Percentiles rank a stretch among this genome's conserved stretches.
These are phyloP conservation scores for Flagelloscypha sp. DNA, from an alignment of 768 basidiomycete species.

Conservation along the genomic window DNA sequence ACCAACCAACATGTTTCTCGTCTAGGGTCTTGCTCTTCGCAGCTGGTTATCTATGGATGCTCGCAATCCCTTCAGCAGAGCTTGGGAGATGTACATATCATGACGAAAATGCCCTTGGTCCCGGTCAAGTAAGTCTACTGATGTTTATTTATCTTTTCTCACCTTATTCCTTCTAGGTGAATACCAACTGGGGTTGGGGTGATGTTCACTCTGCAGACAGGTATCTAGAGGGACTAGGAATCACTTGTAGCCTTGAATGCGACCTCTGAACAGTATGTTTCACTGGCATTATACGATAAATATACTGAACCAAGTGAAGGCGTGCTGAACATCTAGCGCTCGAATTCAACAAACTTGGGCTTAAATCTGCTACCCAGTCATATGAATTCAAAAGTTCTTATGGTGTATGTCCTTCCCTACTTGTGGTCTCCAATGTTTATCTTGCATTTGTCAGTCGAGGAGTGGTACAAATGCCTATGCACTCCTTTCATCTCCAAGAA, in stretches of 20 bases:
- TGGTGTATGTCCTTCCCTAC: conserved; percentile 35
- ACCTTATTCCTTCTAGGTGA: conserved; percentile 48
- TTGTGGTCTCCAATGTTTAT: conserved; percentile 1
- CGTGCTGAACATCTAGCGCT: conserved; percentile 51
- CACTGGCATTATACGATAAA: conserved; percentile 1
- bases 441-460: conserved; percentile 26
- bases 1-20: conserved; percentile 2
- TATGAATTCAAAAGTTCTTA: conserved; percentile 50
- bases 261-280: conserved; percentile 62
- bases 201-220: conserved; percentile 82
- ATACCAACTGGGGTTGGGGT: conserved; percentile 85
- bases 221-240: conserved; percentile 69
- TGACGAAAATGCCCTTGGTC: conserved; percentile 94
- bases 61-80: conserved; percentile 58
- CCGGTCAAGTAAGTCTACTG: conserved; percentile 59
- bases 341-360: conserved; percentile 69
- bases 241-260: conserved; percentile 51
- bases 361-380: conserved; percentile 58
- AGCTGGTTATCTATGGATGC: conserved; percentile 75
- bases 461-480: conserved; percentile 80
- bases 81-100: conserved; percentile 71
- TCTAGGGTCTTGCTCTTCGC: conserved; percentile 49
- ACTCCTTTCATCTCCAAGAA: conserved; percentile 71
- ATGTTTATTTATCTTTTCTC: conserved; percentile 1
- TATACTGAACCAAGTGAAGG: conserved; percentile 29